These are phyloP conservation scores for Bremia lactucae DNA, from an alignment of 352 stramenopile genomes.

Conservation along the genomic window DNA sequence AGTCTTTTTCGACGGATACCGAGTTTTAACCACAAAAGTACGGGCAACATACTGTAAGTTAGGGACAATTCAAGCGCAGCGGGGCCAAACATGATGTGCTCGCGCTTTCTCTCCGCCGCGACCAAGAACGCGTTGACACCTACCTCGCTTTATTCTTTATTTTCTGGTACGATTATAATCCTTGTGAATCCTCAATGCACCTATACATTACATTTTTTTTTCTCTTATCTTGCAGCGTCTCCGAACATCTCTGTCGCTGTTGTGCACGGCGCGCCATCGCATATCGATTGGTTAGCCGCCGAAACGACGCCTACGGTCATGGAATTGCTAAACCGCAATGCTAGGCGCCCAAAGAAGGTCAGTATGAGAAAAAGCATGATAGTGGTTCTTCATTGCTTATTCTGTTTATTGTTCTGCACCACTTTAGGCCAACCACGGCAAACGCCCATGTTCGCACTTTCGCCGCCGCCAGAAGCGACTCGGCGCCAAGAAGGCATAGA, in stretches of 20 bases:
- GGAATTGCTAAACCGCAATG: constrained; percentile 77
- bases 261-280: constrained; percentile 30
- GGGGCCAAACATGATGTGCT: constrained; percentile 27
- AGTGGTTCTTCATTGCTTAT: neutral
- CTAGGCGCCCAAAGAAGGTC: constrained; percentile 76
- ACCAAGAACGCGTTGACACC: constrained; percentile 29
- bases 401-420: constrained; percentile 3
- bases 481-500: constrained; percentile 30
- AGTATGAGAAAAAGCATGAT: neutral
- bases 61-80: too few species aligned
- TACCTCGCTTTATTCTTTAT: constrained; percentile 21
- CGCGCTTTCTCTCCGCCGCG: constrained; percentile 20
- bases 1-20: too few species aligned
- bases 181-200: neutral
- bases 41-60: too few species aligned
- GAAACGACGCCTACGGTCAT: constrained; percentile 45
- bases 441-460: constrained; percentile 76
- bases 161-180: constrained; percentile 6
- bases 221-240: constrained; percentile 4
- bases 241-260: constrained; percentile 21
- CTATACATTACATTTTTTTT: too few species aligned
- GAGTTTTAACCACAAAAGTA: too few species aligned
- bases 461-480: constrained; percentile 72
- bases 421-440: constrained; percentile 79
- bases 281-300: constrained; percentile 8